phyloP scores from a whole-genome alignment of 257 asterid genomes.

The Solanum infundibuliforme region DNA sequence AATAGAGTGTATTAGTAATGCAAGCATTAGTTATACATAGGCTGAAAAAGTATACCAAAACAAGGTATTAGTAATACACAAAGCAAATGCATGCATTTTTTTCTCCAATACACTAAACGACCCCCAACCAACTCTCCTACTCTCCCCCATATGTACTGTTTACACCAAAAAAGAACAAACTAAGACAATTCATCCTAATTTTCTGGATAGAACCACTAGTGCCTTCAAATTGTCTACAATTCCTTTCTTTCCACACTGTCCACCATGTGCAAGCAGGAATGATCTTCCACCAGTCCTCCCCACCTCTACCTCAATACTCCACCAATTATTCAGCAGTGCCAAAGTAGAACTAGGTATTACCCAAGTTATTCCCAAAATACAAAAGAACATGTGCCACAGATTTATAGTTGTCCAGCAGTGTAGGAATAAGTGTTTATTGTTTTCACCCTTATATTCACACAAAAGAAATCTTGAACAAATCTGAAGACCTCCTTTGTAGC shows the following conservation, averaged over 20 bases:
- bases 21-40: neutral
- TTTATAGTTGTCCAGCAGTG: neutral
- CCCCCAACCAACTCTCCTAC: neutral
- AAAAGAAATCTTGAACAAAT: neutral
- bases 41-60: neutral
- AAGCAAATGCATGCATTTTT: neutral
- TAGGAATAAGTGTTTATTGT: neutral
- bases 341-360: neutral
- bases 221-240: neutral
- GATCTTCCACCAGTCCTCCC: neutral
- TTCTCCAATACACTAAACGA: no score
- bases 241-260: neutral
- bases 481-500: neutral
- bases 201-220: neutral
- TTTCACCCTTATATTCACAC: neutral
- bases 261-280: neutral
- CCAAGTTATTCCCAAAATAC: neutral
- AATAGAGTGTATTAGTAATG: neutral
- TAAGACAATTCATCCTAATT: neutral
- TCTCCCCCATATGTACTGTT: neutral
- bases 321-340: neutral
- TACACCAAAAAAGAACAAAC: no score
- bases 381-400: neutral
- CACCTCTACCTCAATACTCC: no score
- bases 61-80: neutral